Conservation (phyloP, 164 flowering plant species). For the Magnolia officinalis region DNA sequence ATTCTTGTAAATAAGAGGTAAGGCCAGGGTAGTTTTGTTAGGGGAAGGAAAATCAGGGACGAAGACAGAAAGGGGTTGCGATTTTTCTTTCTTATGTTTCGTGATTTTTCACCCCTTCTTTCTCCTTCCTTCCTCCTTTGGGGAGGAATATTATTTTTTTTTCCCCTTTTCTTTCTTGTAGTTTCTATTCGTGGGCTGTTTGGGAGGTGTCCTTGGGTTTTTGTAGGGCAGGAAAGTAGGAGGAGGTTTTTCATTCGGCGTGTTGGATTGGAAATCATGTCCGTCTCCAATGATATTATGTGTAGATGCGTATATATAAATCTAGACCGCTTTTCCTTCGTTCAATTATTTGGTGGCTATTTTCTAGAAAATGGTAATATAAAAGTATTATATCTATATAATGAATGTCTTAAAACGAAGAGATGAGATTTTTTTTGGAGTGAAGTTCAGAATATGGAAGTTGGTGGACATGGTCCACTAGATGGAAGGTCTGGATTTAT, state of each 20-base stretch:
- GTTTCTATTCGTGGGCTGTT: neutral
- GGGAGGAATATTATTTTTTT: neutral
- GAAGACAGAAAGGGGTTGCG: neutral
- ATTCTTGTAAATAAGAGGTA: neutral
- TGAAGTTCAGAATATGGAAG: neutral
- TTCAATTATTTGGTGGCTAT: neutral
- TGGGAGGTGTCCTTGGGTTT: neutral
- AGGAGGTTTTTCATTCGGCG: neutral
- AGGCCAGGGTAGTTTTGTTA: neutral
- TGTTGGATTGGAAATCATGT: neutral
- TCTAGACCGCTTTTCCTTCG: neutral
- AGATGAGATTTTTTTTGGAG: neutral
- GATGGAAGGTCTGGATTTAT: neutral
- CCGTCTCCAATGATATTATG: neutral
- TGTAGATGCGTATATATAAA: neutral
- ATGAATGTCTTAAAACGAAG: neutral
- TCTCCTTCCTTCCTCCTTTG: neutral
- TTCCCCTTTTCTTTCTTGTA: neutral
- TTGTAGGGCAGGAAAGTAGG: neutral
- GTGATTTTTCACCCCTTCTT: neutral
- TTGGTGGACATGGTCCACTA: neutral
- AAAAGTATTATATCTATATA: no score
- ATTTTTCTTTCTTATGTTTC: neutral
- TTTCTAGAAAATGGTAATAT: neutral
- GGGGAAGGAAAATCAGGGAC: neutral